Base-by-base conservation (phyloP, 768 basidiomycete genomes). In the Hericium rajendrae region DNA sequence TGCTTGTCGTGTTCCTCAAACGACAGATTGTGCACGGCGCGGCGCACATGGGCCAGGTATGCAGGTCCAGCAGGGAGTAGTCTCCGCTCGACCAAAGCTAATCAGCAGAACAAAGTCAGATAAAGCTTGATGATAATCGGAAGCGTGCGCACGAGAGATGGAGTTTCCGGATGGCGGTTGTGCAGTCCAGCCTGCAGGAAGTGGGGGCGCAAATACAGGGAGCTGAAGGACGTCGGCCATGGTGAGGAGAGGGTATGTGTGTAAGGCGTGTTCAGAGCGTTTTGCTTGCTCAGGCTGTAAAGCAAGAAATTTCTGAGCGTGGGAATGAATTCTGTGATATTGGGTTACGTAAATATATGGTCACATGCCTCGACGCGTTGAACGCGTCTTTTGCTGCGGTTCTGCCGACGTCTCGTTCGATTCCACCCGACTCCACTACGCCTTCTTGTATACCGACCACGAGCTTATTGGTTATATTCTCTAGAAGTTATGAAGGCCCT, bases 41-140 rank as follows among this genome's bases (percentile, higher is more conserved):
- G 81, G 54, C 84, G 84, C 26, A 91, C 84, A 60, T 94, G 85
- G 41, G 84, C 85, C 56, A 94, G 79, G 72, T 89, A 97, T 3
- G 92, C 91, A 22, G 86, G 82, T 28, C 97, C 97, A 32, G 87
- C 90, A 24, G 94, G 89, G 54, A 95, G 81, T 49, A 97, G 72
- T 62, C 69, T 77, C 39, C 79, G 73, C 49, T 74, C 70, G 40
- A 73, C 72, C 38, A 77, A 71, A 20, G 76, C 74, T 52, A n/a
- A 11, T 16, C 9, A 15, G 26, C 49, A 37, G 24, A 51, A 24
- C 43, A 46, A 20, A 51, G 49, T 51, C 24, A 26, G 49, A 51
- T 18, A 8, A 22, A 51, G 49, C 13, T 2, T 10, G 8, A 9
- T 46, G 10, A 46, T 6, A 46, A n/a, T 9, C 15, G 24, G 16